Evolutionary conservation across 2,329 filamentous ascomycete species (phyloP), one percentile per base, ranked within the genome.

Genomic region (Aspergillus aculeatinus): DNA sequence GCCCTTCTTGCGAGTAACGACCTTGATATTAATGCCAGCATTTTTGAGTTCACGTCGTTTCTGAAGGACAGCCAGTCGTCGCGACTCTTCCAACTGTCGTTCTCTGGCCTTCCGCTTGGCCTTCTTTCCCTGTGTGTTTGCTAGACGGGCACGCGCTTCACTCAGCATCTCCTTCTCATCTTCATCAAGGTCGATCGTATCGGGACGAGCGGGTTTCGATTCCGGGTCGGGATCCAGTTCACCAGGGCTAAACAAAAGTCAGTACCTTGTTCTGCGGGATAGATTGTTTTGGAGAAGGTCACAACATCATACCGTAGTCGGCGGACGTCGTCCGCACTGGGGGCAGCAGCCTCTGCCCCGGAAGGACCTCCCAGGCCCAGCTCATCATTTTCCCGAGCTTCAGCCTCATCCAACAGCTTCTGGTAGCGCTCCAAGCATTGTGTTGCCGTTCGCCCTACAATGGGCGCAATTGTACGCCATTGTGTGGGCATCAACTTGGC

Each of bases 91-190:
- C 67, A 99, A 85, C 74, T 98, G 94, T 64, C 95, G 85, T 77
- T 99, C 95, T 70, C 95, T 87, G 35, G 95, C 95, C 83, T 99
- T 99, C 67, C 95, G 83, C 83, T 99, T 99, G 6, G 95, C 95
- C 81, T 99, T 99, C 80, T 99, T 99, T 74, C 95, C 95, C 78
- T 98, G 95, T 11, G 95, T 98, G 72, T 99, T 99, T 64, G 95
- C 95, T 65, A 99, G 81, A 79, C 95, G 92, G 58, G 95, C 95
- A 73, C 95, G 91, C 67, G 95, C 95, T 80, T 99, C 95, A 74
- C 93, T 97, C 71, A 99, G 79, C 95, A 99, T 99, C 78, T 99
- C 95, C 81, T 99, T 98, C 78, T 99, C 95, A 73, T 99, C 95
- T 75, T 99, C 95, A 74, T 99, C 95, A 70, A 99, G 87, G 77